Evolutionary conservation across 306 rosid genomes (phyloP).

Genomic region (Datisca glomerata): DNA sequence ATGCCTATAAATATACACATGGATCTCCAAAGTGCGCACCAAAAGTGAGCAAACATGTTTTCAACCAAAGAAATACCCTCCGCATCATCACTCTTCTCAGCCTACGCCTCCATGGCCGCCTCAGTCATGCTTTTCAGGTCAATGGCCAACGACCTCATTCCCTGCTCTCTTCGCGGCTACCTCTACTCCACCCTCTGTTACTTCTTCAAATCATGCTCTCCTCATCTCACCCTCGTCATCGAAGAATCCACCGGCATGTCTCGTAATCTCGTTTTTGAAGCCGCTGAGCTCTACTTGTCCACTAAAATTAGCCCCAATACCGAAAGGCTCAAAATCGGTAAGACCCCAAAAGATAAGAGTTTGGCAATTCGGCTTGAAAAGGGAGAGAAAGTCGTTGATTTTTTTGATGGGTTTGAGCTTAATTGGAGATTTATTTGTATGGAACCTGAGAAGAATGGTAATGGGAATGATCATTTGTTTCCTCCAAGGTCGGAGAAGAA

Average conservation of each 20-base stretch:
- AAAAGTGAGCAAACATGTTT: too few relatives aligned
- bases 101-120: conserved; percentile 75
- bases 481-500: conserved; percentile 28
- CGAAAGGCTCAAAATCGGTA: conserved; percentile 41
- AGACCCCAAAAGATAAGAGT: conserved; percentile 42
- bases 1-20: too few relatives aligned
- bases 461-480: conserved; percentile 3
- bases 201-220: conserved; percentile 34
- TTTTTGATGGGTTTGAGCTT: conserved; percentile 23
- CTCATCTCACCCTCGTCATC: conserved; percentile 52
- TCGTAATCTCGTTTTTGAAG: conserved; percentile 62
- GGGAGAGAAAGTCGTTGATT: conserved; percentile 45
- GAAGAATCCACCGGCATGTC: conserved; percentile 45
- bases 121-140: conserved; percentile 61
- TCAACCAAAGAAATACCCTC: conserved; percentile 51
- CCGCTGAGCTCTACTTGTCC: conserved; percentile 54
- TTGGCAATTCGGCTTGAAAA: too few relatives aligned
- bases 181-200: conserved; percentile 23
- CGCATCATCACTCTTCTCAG: conserved; percentile 61
- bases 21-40: too few relatives aligned
- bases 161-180: conserved; percentile 47
- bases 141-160: conserved; percentile 62
- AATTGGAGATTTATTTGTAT: conserved; percentile 35
- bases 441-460: conserved; percentile 23
- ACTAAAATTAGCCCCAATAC: conserved; percentile 39